Evolutionary conservation across 495 filamentous ascomycete species (phyloP).

Genomic region (Glonium stellatum): DNA sequence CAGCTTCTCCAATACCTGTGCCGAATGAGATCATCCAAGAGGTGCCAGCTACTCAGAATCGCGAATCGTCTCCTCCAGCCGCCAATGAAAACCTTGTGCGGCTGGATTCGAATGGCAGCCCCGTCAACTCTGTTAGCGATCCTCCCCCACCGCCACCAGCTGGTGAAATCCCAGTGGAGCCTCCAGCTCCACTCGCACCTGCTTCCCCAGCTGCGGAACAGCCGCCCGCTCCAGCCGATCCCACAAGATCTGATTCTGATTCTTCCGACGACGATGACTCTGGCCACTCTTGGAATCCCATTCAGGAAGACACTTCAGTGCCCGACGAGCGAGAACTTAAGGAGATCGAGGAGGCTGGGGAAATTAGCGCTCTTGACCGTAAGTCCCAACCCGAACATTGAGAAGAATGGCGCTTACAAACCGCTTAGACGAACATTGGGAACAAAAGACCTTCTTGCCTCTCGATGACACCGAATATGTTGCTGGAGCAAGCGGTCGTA

Average conservation of each 20-base stretch:
- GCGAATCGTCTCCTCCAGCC: neutral
- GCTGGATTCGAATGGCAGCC: constrained; percentile 10
- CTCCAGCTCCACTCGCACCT: neutral
- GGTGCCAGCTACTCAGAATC: constrained; percentile 11
- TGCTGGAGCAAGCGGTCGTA: constrained; percentile 46
- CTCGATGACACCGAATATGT: constrained; percentile 56
- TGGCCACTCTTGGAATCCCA: constrained; percentile 30
- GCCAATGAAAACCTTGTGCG: constrained; percentile 4
- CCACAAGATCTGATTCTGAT: constrained; percentile 20
- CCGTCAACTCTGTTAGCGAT: constrained; percentile 2
- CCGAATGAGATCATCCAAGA: neutral
- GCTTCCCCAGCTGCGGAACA: constrained; percentile 3
- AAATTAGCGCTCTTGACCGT: constrained; percentile 53
- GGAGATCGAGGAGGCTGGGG: constrained; percentile 46
- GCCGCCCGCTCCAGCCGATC: constrained; percentile 16
- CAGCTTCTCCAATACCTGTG: constrained; percentile 1
- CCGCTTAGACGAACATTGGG: constrained; percentile 50
- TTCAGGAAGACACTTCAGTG: constrained; percentile 46
- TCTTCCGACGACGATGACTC: constrained; percentile 30
- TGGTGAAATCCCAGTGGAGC: neutral
- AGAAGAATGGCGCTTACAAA: neutral
- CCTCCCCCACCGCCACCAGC: constrained; percentile 6
- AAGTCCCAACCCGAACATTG: constrained; percentile 21
- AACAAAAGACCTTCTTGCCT: constrained; percentile 49
- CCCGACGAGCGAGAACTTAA: constrained; percentile 56